A percentile compares a stretch with the other conserved stretches of the same genome.
phyloP scores from a whole-genome alignment of 2,329 filamentous ascomycete genomes.

The Capronia epimyces region DNA sequence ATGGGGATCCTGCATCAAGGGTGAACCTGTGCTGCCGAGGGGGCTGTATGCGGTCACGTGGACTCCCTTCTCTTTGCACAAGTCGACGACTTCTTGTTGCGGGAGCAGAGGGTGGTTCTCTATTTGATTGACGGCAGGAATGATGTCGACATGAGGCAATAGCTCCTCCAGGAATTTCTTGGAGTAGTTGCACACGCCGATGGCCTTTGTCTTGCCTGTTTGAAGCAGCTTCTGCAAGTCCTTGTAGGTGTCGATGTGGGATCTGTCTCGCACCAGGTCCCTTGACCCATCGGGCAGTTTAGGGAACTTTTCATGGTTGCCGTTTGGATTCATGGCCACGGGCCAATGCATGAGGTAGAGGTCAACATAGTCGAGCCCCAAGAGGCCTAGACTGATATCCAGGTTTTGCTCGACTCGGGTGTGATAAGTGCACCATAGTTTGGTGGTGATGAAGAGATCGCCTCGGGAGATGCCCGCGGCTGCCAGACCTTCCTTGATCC shows the following conservation, averaged over 20 bases:
- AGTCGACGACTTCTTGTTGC: conserved; percentile 46
- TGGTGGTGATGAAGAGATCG: conserved; percentile 64
- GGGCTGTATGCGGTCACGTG: conserved; percentile 53
- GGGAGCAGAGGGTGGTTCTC: conserved; percentile 52
- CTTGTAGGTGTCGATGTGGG: conserved; percentile 40
- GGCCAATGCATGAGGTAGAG: conserved; percentile 66
- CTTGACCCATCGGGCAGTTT: conserved; percentile 41
- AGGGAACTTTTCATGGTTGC: conserved; percentile 43
- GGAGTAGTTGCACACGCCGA: conserved; percentile 51
- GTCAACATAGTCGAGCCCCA: conserved; percentile 63
- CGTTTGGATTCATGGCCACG: conserved; percentile 45
- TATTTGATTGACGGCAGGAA: conserved; percentile 49
- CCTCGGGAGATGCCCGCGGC: conserved; percentile 59
- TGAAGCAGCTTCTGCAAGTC: conserved; percentile 45
- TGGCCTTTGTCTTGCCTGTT: conserved; percentile 45
- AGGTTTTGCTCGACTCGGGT: conserved; percentile 59
- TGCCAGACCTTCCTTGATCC: conserved; percentile 45
- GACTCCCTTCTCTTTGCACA: conserved; percentile 47
- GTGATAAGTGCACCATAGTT: conserved; percentile 62
- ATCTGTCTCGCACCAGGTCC: conserved; percentile 43
- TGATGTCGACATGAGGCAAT: conserved; percentile 41
- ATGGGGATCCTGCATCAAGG: conserved; percentile 39
- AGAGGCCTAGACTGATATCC: conserved; percentile 56
- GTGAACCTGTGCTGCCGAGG: conserved; percentile 48
- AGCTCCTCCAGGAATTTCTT: conserved; percentile 46